Percentiles rank a stretch among this genome's conserved stretches.
These are phyloP conservation scores for Rauvolfia tetraphylla DNA, from an alignment of 257 asterid genomes.

Conservation along the genomic window DNA sequence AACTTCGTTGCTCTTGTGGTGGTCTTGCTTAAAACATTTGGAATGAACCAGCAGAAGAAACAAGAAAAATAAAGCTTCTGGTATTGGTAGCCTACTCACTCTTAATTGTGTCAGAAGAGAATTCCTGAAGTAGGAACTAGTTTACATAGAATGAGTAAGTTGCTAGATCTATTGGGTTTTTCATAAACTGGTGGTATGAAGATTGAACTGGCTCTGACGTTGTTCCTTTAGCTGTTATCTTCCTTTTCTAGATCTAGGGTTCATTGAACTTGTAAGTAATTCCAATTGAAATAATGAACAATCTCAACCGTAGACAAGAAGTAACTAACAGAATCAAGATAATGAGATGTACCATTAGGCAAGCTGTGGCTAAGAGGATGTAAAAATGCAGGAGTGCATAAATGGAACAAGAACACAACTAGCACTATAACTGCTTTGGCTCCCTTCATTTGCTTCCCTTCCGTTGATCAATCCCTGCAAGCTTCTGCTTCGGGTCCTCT, in stretches of 20 bases:
- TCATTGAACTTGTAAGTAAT: neutral
- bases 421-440: constrained; percentile 22
- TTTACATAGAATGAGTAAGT: neutral
- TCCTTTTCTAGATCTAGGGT: too few relatives aligned
- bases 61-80: neutral
- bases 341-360: constrained; percentile 26
- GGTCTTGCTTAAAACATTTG: neutral
- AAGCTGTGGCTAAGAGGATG: constrained; percentile 15
- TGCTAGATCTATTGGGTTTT: neutral
- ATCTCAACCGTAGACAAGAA: neutral
- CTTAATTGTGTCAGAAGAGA: neutral
- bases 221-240: neutral
- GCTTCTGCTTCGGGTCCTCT: neutral
- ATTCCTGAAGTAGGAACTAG: neutral
- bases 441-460: constrained; percentile 22
- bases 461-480: neutral
- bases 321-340: neutral
- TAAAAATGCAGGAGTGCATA: constrained; percentile 6
- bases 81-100: neutral
- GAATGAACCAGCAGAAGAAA: neutral
- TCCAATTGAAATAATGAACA: neutral
- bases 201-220: neutral
- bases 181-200: neutral
- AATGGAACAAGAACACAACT: constrained; percentile 21
- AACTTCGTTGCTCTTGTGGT: neutral